Evolutionary conservation across 202 grass and related monocot species (phyloP), one percentile per base, ranked within the genome.

Genomic region (Setaria viridis): DNA sequence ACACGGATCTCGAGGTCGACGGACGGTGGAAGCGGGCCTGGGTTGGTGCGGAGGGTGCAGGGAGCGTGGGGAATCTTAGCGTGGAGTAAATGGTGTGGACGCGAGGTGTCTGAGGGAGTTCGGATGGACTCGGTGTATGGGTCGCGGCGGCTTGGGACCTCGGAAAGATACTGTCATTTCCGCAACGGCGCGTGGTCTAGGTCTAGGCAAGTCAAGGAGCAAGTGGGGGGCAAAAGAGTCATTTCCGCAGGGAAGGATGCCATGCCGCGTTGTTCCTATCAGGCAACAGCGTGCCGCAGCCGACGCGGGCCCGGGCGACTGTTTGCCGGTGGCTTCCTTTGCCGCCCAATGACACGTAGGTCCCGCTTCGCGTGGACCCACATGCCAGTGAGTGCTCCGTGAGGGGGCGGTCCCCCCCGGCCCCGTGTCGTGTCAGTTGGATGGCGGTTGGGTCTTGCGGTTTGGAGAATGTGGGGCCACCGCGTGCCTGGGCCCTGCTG

Each of bases 201-300:
- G 78, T 78, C n/a, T 2, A 86, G 45, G 19, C 6, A 13, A 35
- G 7, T 0, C 8, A 34, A 2, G 33, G 14, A 2, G 1, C 25
- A 1, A 2, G 9, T 41, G 39, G 7, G 13, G 46, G 84, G 41
- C 2, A 62, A 17, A 1, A 32, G 9, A 6, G 88, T 83, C 72
- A 80, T 73, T 90, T 86, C 9, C 14, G 20, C 13, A 20, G 57
- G 29, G 47, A 76, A 12, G 59, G 68, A 46, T 74, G 77, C 87
- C 84, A 53, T 74, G 77, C 87, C 68, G 74, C 60, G 74, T 83
- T 80, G 80, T 45, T 37, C 79, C 81, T 59, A 74, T 67, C 67
- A 74, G 13, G 37, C 46, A 8, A 19, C 71, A 9, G 82, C 20
- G 53, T 53, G 77, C 41, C 16, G 32, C 59, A 9, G 70, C 5